A percentile compares a stretch with the other conserved stretches of the same genome.
Conservation (phyloP, 768 basidiomycete genomes). For the Heimioporus sp. region DNA sequence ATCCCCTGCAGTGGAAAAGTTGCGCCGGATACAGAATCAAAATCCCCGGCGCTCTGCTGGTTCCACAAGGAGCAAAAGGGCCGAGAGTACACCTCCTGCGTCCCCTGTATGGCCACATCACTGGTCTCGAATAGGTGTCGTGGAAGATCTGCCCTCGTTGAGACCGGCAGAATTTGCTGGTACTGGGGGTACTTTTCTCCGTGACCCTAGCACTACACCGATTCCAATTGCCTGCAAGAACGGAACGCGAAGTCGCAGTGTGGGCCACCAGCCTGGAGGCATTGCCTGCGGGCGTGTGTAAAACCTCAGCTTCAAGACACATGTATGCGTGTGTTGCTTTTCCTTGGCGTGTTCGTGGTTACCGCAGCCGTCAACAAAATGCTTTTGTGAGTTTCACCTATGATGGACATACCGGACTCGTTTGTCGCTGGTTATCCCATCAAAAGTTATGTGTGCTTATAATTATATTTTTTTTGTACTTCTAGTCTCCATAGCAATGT, state of each 20-base stretch:
- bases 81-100: constrained; percentile 31
- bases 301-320: neutral
- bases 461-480: constrained; percentile 9
- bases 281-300: constrained; percentile 16
- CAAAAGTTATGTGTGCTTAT: constrained; percentile 12
- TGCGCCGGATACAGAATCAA: constrained; percentile 21
- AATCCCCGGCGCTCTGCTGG: neutral
- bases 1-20: constrained; percentile 16
- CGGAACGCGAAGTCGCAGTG: constrained; percentile 27
- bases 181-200: constrained; percentile 21
- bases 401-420: neutral
- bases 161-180: constrained; percentile 3
- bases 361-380: neutral
- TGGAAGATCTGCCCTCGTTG: constrained; percentile 9
- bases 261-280: constrained; percentile 18
- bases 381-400: constrained; percentile 18
- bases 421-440: constrained; percentile 1
- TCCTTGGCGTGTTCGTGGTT: neutral
- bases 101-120: constrained; percentile 19
- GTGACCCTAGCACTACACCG: constrained; percentile 26
- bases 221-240: constrained; percentile 19
- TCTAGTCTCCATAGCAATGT: constrained; percentile 13
- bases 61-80: constrained; percentile 14
- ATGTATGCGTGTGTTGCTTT: neutral
- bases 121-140: constrained; percentile 7